Conservation (phyloP, 2,329 filamentous ascomycete species). For the Pseudogymnoascus sp. region DNA sequence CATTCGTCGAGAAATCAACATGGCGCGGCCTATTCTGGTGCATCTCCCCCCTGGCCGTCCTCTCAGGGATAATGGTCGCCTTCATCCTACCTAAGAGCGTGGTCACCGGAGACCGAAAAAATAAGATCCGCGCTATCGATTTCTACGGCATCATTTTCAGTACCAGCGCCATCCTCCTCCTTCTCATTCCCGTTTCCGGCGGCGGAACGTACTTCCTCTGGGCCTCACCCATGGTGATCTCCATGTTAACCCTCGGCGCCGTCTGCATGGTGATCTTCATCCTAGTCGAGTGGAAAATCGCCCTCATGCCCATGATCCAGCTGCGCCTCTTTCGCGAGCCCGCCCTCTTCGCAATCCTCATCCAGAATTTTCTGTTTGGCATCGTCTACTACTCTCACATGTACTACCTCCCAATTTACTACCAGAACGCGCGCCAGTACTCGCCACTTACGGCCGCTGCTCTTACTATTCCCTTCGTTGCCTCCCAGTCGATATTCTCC, state of each 20-base stretch:
- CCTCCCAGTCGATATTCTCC: conserved; percentile 37
- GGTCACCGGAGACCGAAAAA: conserved; percentile 37
- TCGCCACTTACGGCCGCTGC: conserved; percentile 38
- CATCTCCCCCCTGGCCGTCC: conserved; percentile 41
- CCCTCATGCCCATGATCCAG: conserved; percentile 42
- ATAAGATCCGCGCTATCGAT: conserved; percentile 48
- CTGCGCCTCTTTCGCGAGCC: conserved; percentile 43
- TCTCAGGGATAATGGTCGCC: conserved; percentile 37
- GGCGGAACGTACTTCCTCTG: conserved; percentile 49
- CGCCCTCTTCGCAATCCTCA: conserved; percentile 44
- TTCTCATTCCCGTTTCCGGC: conserved; percentile 56
- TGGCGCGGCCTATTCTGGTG: conserved; percentile 41
- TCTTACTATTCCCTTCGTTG: conserved; percentile 41
- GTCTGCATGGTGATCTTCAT: conserved; percentile 40
- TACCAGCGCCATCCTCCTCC: conserved; percentile 46
- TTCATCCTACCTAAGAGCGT: conserved; percentile 44
- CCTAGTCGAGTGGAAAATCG: conserved; percentile 46
- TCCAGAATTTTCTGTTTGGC: conserved; percentile 52
- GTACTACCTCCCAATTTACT: conserved; percentile 54
- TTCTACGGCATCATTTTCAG: conserved; percentile 47
- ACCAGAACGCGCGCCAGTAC: conserved; percentile 42
- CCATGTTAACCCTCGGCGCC: conserved; percentile 45
- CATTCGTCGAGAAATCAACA: conserved; percentile 29
- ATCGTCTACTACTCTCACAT: conserved; percentile 49
- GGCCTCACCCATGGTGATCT: conserved; percentile 48